Evolutionary conservation across 257 asterid species (phyloP), one percentile per base, ranked within the genome.

Genomic region (Rehmannia glutinosa): DNA sequence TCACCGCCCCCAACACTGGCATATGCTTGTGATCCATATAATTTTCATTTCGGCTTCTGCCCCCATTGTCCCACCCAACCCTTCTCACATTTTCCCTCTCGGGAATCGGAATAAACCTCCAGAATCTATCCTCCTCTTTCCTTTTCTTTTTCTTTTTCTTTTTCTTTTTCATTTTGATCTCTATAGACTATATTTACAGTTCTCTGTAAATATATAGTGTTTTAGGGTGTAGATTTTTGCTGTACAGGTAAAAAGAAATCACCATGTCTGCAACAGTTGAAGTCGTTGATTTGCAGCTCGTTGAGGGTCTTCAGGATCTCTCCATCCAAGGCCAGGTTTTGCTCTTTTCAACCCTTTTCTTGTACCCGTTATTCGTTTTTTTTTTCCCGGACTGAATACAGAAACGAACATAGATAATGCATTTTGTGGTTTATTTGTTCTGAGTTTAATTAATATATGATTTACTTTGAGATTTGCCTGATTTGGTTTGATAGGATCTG

Each of bases 281-380:
- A 78, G 64, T 71, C 75, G 78, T 62, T 56, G 80, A 7, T 57
- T 71, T 51, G 23, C 80, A 74, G 74, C 64, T 81, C 62, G 72
- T 68, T 63, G 72, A 73, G 64, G 61, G 62, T 36, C 33, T 80
- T 33, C 79, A 46, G 42, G 83, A 74, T 72, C 76, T 84, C 50
- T 55, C 82, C 4, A 69, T 78, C 68, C 62, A 72, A 41, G 65
- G 70, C 56, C 81, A 80, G 95, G 95, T 86, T 50, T 16, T 56
- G 23, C 16, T 32, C 20, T 36, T 23, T 13, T 28, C 27, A 4
- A 10, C 24, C 49, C 20, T 42, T 36, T 8, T 27, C 13, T 53
- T 9, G 1, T 57, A 63, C 15, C 54, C 16, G 38, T 59, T 43
- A 2, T 23, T 38, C 4, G 13, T 45, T 20, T 36, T 8, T n/a